Conservation (phyloP, 345 rosid species). For the Gossypium arboreum region DNA sequence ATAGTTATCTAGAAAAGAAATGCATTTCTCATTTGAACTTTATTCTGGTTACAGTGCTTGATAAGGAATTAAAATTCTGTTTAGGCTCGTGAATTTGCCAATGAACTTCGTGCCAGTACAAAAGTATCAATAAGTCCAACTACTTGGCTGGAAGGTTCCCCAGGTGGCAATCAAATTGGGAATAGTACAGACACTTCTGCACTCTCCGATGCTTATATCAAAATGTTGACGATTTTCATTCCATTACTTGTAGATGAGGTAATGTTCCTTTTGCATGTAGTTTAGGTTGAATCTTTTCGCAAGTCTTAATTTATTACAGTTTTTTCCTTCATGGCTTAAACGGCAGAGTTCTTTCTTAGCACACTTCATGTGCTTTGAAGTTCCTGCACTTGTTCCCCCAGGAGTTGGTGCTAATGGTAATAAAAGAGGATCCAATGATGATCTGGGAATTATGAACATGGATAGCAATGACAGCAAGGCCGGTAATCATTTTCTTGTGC, state of each 20-base stretch:
- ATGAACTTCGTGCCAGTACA: slow-evolving; percentile 99
- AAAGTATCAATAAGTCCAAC: slow-evolving; percentile 92
- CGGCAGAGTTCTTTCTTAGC: slow-evolving; percentile 97
- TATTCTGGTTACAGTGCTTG: slow-evolving; percentile 1
- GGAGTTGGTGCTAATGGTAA: slow-evolving; percentile 68
- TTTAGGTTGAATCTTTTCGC: slow-evolving; percentile 48
- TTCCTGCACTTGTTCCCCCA: slow-evolving; percentile 93
- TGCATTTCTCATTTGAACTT: slow-evolving; percentile 7
- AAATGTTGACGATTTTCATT: slow-evolving; percentile 94
- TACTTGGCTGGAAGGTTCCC: slow-evolving; percentile 90
- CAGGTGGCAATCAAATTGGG: slow-evolving; percentile 70
- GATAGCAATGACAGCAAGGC: slow-evolving; percentile 72
- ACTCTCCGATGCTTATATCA: slow-evolving; percentile 93
- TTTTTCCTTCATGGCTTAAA: slow-evolving; percentile 24
- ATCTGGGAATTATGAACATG: slow-evolving; percentile 96
- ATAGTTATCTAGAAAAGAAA: not conserved
- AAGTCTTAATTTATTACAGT: slow-evolving; percentile 8
- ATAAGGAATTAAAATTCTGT: slow-evolving; percentile 12
- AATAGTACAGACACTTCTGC: slow-evolving; percentile 73
- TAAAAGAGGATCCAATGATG: slow-evolving; percentile 57
- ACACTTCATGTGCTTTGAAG: slow-evolving; percentile 99
- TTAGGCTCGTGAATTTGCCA: slow-evolving; percentile 98
- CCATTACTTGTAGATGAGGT: slow-evolving; percentile 99
- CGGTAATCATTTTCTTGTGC: slow-evolving; percentile 38
- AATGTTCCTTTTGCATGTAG: slow-evolving; percentile 50